Evolutionary conservation across 768 basidiomycete genomes (phyloP).

Genomic region (Rhodotorula sphaerocarpa): DNA sequence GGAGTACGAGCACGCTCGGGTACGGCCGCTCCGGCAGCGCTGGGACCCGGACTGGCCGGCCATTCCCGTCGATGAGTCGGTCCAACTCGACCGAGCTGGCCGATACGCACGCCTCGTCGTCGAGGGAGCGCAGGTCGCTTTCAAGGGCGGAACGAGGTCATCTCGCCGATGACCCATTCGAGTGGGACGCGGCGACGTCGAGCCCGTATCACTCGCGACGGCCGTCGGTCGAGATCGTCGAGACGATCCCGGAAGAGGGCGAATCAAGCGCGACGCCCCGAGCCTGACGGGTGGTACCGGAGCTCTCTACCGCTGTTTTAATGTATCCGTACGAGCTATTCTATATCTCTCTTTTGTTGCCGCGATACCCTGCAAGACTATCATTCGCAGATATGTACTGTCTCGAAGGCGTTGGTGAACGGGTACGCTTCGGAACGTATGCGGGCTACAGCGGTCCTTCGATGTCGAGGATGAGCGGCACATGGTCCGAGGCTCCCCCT

Average conservation of each 20-base stretch:
- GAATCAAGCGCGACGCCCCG: conserved; percentile 21
- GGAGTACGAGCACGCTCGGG: background rate
- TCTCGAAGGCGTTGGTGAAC: too few species aligned
- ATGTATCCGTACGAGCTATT: too few species aligned
- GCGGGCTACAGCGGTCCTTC: conserved; percentile 46
- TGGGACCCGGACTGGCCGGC: background rate
- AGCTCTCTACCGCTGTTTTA: too few species aligned
- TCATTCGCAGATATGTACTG: too few species aligned
- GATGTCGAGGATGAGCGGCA: conserved; percentile 71
- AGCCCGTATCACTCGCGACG: background rate
- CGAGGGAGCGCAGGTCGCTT: background rate
- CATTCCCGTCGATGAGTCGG: background rate
- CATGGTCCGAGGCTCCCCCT: conserved; percentile 79
- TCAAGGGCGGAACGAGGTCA: background rate
- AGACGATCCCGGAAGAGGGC: conserved; percentile 22
- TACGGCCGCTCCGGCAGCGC: conserved; percentile 8
- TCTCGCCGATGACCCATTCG: background rate
- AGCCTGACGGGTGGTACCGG: too few species aligned
- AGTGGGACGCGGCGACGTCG: background rate
- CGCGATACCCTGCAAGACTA: too few species aligned
- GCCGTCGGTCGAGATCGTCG: background rate
- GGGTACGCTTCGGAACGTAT: too few species aligned
- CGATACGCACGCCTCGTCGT: background rate
- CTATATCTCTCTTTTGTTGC: too few species aligned
- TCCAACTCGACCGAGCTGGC: conserved; percentile 20